Percentiles rank a stretch among this genome's conserved stretches.
These are phyloP conservation scores for Pyricularia sp. DNA, from an alignment of 2,329 filamentous ascomycete genomes.

Conservation along the genomic window DNA sequence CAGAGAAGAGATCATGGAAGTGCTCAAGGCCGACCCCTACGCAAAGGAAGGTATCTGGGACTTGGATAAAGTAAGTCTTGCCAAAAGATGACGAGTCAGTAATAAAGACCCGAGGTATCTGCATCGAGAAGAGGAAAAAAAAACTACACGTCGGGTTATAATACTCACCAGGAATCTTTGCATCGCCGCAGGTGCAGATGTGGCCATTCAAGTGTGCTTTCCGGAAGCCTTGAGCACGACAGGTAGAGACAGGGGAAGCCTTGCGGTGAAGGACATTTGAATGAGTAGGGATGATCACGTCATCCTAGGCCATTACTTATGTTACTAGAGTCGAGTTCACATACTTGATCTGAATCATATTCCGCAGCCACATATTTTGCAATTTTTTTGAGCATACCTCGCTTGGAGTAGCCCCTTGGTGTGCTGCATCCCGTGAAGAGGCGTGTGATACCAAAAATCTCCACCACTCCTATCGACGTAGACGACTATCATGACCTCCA, in stretches of 20 bases:
- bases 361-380: neutral
- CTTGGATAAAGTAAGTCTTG: slow-evolving; percentile 46
- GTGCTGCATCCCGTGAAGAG: neutral
- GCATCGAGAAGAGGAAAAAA: neutral
- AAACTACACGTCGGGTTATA: neutral
- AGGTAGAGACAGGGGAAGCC: neutral
- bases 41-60: slow-evolving; percentile 69
- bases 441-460: neutral
- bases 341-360: neutral
- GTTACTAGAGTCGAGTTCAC: neutral
- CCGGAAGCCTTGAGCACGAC: slow-evolving; percentile 11
- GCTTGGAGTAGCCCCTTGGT: neutral
- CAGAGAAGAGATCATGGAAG: slow-evolving; percentile 58
- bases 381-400: neutral
- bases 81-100: neutral
- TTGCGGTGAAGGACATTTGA: neutral
- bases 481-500: too few relatives aligned
- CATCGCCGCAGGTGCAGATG: slow-evolving; percentile 17
- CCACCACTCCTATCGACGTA: neutral
- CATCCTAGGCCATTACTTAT: neutral
- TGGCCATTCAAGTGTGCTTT: slow-evolving; percentile 23
- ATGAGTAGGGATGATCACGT: neutral
- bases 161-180: neutral
- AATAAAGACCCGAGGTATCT: too few relatives aligned
- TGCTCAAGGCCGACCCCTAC: slow-evolving; percentile 67